phyloP scores from a whole-genome alignment of 768 basidiomycete genomes.

The Collybia sordida region DNA sequence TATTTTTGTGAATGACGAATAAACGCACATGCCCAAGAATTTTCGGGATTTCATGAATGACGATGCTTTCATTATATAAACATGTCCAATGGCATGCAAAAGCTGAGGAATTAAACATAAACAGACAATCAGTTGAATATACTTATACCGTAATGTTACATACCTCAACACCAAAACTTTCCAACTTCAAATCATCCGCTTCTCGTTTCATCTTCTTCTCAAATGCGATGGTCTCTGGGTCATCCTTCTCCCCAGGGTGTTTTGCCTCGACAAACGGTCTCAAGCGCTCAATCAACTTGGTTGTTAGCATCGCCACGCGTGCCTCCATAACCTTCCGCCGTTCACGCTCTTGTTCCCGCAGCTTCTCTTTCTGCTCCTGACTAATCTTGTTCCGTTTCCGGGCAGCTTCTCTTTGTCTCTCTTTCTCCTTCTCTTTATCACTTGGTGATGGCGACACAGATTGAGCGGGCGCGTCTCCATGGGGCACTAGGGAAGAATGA shows the following conservation, averaged over 20 bases:
- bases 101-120: conserved; percentile 43
- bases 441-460: conserved; percentile 19
- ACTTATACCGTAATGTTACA: conserved; percentile 14
- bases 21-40: conserved; percentile 83
- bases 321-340: conserved; percentile 77
- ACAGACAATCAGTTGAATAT: neutral
- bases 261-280: conserved; percentile 91
- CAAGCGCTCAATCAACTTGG: conserved; percentile 82
- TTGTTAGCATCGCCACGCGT: conserved; percentile 70
- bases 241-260: conserved; percentile 74
- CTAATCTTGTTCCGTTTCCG: conserved; percentile 55
- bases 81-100: conserved; percentile 84
- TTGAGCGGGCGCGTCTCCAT: conserved; percentile 13
- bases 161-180: conserved; percentile 97
- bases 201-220: conserved; percentile 77
- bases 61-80: conserved; percentile 92
- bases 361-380: conserved; percentile 83
- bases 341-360: conserved; percentile 80
- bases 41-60: conserved; percentile 89
- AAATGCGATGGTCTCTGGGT: conserved; percentile 81
- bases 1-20: conserved; percentile 3
- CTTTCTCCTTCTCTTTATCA: conserved; percentile 41
- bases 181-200: conserved; percentile 93
- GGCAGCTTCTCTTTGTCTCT: conserved; percentile 33
- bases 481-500: conserved; percentile 19